These are phyloP conservation scores for Oryza punctata DNA, from an alignment of 176 grass and related monocot species.

Conservation along the genomic window DNA sequence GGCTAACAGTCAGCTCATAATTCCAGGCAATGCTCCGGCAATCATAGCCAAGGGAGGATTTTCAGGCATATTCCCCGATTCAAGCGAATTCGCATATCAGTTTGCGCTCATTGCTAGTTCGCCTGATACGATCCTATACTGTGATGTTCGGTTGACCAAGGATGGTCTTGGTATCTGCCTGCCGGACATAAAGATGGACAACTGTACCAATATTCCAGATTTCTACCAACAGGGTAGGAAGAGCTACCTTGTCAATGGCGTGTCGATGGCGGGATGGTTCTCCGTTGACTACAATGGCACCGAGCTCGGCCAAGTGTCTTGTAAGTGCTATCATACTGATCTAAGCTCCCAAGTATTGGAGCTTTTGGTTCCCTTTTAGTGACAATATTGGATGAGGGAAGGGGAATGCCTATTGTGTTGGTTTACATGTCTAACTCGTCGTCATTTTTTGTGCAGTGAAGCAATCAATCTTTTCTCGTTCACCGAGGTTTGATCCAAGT, in stretches of 20 bases:
- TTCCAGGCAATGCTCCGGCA: constrained; percentile 68
- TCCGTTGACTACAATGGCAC: constrained; percentile 68
- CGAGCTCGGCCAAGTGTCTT: constrained; percentile 45
- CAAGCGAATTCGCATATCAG: constrained; percentile 52
- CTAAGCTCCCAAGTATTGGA: not conserved
- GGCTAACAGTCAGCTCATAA: not conserved
- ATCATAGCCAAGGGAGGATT: constrained; percentile 83
- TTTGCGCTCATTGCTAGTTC: constrained; percentile 50
- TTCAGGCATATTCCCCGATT: constrained; percentile 85
- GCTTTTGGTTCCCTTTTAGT: not conserved
- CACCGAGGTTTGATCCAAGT: constrained; percentile 45
- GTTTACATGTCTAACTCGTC: constrained; percentile 22
- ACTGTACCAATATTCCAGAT: constrained; percentile 59
- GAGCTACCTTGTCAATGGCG: constrained; percentile 67
- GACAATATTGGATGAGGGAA: not conserved
- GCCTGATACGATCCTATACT: constrained; percentile 55
- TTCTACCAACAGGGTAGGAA: constrained; percentile 37
- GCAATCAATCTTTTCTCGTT: constrained; percentile 52
- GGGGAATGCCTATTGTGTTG: not conserved
- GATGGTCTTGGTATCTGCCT: constrained; percentile 77
- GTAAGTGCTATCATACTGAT: constrained; percentile 44
- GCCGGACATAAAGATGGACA: constrained; percentile 69
- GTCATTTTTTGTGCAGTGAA: constrained; percentile 48
- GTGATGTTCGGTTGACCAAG: constrained; percentile 77
- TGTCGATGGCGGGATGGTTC: constrained; percentile 61